A percentile compares a stretch with the other conserved stretches of the same genome.
These are phyloP conservation scores for Henningerozyma blattae DNA, from an alignment of 805 yeast species.

Conservation along the genomic window DNA sequence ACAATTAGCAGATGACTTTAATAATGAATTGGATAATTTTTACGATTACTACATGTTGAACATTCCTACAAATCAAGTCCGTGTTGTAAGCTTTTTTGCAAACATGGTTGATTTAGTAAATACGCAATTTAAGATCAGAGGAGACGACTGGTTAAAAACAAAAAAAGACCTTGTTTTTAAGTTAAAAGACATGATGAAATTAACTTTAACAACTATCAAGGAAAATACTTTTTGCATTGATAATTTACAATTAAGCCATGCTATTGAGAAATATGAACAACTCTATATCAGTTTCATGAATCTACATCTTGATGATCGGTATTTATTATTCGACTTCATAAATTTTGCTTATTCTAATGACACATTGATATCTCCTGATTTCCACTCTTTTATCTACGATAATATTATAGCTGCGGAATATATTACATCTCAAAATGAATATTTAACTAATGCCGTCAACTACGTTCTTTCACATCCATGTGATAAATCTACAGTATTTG, in stretches of 20 bases:
- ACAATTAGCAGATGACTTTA: slow-evolving; percentile 45
- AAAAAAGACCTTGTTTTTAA: slow-evolving; percentile 28
- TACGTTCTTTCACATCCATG: slow-evolving; percentile 36
- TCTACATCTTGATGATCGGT: slow-evolving; percentile 23
- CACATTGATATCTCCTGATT: slow-evolving; percentile 22
- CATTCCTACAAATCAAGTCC: slow-evolving; percentile 22
- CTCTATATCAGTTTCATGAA: slow-evolving; percentile 31
- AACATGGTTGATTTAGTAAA: slow-evolving; percentile 57
- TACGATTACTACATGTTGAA: slow-evolving; percentile 38
- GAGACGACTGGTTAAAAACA: slow-evolving; percentile 44
- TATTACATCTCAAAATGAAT: slow-evolving; percentile 33
- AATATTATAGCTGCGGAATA: slow-evolving; percentile 42
- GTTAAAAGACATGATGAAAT: slow-evolving; percentile 17
- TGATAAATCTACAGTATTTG: slow-evolving; percentile 44
- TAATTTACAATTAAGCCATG: slow-evolving; percentile 62
- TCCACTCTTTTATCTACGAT: slow-evolving; percentile 48
- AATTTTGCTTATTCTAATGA: slow-evolving; percentile 19
- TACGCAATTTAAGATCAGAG: slow-evolving; percentile 37
- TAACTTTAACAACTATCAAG: slow-evolving; percentile 15
- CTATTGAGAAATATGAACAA: slow-evolving; percentile 48
- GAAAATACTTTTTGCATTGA: slow-evolving; percentile 22
- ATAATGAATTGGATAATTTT: slow-evolving; percentile 38
- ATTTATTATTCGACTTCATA: slow-evolving; percentile 31
- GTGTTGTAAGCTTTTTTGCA: slow-evolving; percentile 37
- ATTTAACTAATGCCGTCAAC: slow-evolving; percentile 40